Percentiles rank a stretch among this genome's conserved stretches.
phyloP scores from a whole-genome alignment of 2,329 filamentous ascomycete genomes.

The Fusarium sp. region DNA sequence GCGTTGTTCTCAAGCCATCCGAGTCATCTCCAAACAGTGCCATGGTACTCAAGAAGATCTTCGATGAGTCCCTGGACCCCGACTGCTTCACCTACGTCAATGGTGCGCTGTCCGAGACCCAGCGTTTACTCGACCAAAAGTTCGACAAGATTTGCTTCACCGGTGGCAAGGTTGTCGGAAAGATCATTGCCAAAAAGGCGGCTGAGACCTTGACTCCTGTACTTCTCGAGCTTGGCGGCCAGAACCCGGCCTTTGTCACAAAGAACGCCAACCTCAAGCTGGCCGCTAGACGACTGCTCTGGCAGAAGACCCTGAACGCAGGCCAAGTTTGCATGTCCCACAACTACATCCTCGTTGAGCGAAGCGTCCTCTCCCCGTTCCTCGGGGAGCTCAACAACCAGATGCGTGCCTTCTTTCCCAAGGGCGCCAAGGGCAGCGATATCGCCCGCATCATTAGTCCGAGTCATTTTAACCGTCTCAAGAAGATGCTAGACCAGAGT shows the following conservation, averaged over 20 bases:
- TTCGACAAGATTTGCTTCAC: conserved; percentile 99
- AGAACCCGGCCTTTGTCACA: conserved; percentile 92
- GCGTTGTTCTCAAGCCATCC: conserved; percentile 89
- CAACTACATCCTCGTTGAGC: conserved; percentile 90
- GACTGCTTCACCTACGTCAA: conserved; percentile 83
- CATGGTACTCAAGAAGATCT: conserved; percentile 81
- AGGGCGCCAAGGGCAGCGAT: conserved; percentile 84
- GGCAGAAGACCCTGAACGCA: conserved; percentile 87
- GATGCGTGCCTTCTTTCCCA: conserved; percentile 83
- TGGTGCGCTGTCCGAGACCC: conserved; percentile 83
- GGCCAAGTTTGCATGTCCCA: conserved; percentile 94
- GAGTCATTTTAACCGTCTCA: conserved; percentile 82
- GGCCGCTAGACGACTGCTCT: conserved; percentile 85
- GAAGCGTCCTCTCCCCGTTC: conserved; percentile 76
- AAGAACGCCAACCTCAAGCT: conserved; percentile 83
- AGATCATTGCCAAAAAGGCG: conserved; percentile 89
- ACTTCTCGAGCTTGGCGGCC: conserved; percentile 88
- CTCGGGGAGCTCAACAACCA: conserved; percentile 79
- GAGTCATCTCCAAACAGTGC: conserved; percentile 83
- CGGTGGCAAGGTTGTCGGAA: conserved; percentile 81
- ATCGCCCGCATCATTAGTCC: conserved; percentile 85
- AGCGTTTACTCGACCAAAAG: conserved; percentile 84
- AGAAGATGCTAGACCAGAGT: conserved; percentile 88
- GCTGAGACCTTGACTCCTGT: conserved; percentile 90
- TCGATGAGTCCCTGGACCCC: conserved; percentile 81